Conservation (phyloP, 768 basidiomycete genomes). For the Thelephora ganbajun region DNA sequence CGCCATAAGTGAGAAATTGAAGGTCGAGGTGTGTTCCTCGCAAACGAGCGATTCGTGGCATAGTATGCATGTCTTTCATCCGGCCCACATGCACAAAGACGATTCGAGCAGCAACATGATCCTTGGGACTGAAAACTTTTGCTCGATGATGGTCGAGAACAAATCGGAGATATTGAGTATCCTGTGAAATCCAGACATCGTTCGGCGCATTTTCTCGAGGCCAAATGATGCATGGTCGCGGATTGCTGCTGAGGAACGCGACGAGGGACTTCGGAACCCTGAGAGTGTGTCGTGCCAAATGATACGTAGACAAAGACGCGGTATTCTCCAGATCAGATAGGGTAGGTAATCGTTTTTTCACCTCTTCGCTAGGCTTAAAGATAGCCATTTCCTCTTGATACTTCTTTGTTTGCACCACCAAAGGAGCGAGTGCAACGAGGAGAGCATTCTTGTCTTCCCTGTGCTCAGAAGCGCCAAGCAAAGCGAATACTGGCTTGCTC, state of each 20-base stretch:
- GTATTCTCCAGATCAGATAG: not conserved
- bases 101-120: constrained; percentile 27
- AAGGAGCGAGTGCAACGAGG: constrained; percentile 34
- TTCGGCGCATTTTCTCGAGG: constrained; percentile 18
- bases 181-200: constrained; percentile 27
- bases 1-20: constrained; percentile 58
- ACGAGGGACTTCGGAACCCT: constrained; percentile 34
- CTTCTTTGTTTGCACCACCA: constrained; percentile 23
- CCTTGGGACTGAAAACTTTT: constrained; percentile 1
- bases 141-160: constrained; percentile 6
- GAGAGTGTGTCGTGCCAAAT: constrained; percentile 28
- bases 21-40: constrained; percentile 28
- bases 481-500: constrained; percentile 19
- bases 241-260: constrained; percentile 26
- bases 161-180: constrained; percentile 5
- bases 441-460: constrained; percentile 19
- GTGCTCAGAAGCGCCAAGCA: constrained; percentile 29
- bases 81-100: constrained; percentile 59
- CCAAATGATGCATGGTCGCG: constrained; percentile 37
- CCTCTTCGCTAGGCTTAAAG: too few relatives aligned
- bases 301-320: constrained; percentile 1
- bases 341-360: not conserved
- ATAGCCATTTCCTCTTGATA: constrained; percentile 9
- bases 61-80: constrained; percentile 29
- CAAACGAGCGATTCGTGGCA: constrained; percentile 36